These are phyloP conservation scores for Metarhizium anisopliae DNA, from an alignment of 2,329 filamentous ascomycete genomes.

Conservation along the genomic window DNA sequence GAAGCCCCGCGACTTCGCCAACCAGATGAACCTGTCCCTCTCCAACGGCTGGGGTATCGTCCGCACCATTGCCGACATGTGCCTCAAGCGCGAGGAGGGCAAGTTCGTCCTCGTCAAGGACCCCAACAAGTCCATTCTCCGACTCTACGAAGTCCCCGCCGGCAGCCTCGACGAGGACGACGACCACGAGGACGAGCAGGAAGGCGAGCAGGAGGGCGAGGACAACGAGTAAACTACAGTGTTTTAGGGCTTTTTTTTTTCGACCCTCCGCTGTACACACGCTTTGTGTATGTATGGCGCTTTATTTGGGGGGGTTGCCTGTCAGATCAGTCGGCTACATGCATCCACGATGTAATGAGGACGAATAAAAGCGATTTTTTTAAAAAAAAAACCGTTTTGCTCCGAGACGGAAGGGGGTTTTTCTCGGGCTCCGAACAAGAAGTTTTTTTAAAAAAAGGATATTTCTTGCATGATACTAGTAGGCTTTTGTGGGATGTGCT, in stretches of 20 bases:
- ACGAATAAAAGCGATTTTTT: neutral
- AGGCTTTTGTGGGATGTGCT: neutral
- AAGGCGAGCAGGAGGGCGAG: constrained; percentile 35
- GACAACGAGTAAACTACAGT: constrained; percentile 18
- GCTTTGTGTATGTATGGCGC: neutral
- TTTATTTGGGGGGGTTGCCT: neutral
- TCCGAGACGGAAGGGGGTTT: neutral
- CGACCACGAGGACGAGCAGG: constrained; percentile 53
- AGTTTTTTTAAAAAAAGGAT: neutral
- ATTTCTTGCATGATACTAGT: neutral
- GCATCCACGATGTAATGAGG: constrained; percentile 4
- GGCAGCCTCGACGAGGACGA: constrained; percentile 87
- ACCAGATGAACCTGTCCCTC: constrained; percentile 95
- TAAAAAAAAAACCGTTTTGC: neutral
- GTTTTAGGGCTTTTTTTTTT: neutral
- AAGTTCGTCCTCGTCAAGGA: constrained; percentile 82
- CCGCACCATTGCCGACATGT: constrained; percentile 94
- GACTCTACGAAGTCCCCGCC: constrained; percentile 82
- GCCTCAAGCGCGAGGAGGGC: constrained; percentile 65
- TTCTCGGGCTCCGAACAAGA: neutral
- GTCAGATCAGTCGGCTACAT: neutral
- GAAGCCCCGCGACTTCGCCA: constrained; percentile 94
- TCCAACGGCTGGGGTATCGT: constrained; percentile 99
- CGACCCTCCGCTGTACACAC: neutral
- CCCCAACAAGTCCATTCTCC: constrained; percentile 92